phyloP scores from a whole-genome alignment of 345 rosid genomes.

The Citrus maxima region DNA sequence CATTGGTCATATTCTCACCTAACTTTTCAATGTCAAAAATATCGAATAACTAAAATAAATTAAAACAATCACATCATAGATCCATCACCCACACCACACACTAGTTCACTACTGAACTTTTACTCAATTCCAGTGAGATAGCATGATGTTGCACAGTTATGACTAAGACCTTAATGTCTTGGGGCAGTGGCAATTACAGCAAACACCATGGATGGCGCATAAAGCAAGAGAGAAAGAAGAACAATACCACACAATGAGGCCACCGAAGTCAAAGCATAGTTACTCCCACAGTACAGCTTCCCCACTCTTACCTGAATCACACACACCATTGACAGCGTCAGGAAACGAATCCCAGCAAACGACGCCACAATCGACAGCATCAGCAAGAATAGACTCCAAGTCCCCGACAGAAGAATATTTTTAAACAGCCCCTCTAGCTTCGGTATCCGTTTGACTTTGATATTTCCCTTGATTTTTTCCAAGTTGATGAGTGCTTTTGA shows the following conservation, averaged over 20 bases:
- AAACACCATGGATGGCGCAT: conserved; percentile 18
- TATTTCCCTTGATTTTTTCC: background rate
- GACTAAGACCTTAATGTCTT: background rate
- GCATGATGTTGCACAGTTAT: too few relatives aligned
- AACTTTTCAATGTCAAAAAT: too few relatives aligned
- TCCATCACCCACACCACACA: too few relatives aligned
- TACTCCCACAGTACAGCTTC: conserved; percentile 19
- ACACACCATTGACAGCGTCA: conserved; percentile 24
- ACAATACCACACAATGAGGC: conserved; percentile 22
- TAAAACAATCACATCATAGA: too few relatives aligned
- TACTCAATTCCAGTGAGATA: too few relatives aligned
- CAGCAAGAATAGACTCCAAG: conserved; percentile 5
- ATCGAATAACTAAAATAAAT: too few relatives aligned
- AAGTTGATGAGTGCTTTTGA: conserved; percentile 21
- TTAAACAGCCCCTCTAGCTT: background rate
- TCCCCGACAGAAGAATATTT: background rate
- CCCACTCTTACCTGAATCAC: conserved; percentile 35
- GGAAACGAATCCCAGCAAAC: background rate
- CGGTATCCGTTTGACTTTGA: background rate
- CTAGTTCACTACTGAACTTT: too few relatives aligned
- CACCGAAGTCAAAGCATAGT: conserved; percentile 8
- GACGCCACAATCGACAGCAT: conserved; percentile 3
- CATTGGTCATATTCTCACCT: too few relatives aligned
- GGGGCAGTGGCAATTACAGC: conserved; percentile 4
- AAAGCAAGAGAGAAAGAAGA: conserved; percentile 12